Evolutionary conservation across 169 alveolate genomes (phyloP).

Genomic region (Amoebophrya sp.): DNA sequence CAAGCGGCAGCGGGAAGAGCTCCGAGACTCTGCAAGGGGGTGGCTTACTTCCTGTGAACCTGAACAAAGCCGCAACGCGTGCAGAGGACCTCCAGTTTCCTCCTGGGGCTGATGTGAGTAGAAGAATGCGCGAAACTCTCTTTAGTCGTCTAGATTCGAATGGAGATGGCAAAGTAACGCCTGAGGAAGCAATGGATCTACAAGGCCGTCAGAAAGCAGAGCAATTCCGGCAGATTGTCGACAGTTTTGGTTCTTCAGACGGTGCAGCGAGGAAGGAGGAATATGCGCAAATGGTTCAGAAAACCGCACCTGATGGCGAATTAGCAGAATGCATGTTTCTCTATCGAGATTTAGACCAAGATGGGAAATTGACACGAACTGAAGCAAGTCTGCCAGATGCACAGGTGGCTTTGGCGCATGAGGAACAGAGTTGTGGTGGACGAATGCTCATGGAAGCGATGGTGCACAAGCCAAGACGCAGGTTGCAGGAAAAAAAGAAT

Average conservation of each 20-base stretch:
- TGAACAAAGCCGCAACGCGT: neutral
- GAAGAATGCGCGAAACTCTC: neutral
- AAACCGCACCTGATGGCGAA: no score
- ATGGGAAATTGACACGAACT: neutral
- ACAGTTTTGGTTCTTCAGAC: no score
- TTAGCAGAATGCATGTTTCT: neutral
- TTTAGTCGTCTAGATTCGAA: neutral
- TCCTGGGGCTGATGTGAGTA: neutral
- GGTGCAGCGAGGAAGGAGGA: no score
- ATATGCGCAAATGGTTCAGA: no score
- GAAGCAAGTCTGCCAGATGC: neutral
- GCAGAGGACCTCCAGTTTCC: neutral
- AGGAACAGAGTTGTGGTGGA: neutral
- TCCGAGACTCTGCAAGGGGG: no score
- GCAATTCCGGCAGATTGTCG: no score
- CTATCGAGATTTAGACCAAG: neutral
- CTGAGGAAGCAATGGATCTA: neutral
- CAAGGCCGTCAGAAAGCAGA: no score
- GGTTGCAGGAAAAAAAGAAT: neutral
- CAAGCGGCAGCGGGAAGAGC: no score
- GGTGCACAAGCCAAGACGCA: neutral
- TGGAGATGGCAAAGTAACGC: neutral
- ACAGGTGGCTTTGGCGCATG: neutral
- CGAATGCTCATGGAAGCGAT: neutral
- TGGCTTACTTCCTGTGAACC: neutral